Percentiles rank a stretch among this genome's conserved stretches.
Evolutionary conservation across 768 basidiomycete species (phyloP).

Genomic region (Amanita rimosa): DNA sequence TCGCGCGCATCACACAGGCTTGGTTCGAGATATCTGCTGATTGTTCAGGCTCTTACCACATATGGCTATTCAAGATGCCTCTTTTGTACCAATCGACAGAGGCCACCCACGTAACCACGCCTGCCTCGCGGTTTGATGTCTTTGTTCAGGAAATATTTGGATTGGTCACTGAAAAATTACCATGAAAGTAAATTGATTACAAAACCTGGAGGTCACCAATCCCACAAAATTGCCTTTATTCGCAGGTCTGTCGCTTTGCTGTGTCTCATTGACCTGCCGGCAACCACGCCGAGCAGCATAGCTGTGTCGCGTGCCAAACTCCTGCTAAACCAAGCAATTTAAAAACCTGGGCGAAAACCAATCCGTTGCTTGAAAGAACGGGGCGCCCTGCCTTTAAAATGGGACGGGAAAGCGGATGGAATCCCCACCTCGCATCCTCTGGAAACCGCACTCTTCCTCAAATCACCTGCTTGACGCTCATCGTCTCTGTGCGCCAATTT

Average conservation of each 20-base stretch:
- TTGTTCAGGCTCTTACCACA: neutral
- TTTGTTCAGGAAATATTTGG: neutral
- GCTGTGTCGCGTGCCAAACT: neutral
- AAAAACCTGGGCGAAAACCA: constrained; percentile 1
- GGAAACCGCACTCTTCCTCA: neutral
- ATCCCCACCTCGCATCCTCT: neutral
- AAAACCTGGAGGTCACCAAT: neutral
- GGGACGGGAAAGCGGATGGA: neutral
- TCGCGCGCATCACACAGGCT: neutral
- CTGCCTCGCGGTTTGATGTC: neutral
- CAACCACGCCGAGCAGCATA: neutral
- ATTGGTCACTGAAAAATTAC: constrained; percentile 2
- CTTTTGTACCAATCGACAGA: neutral
- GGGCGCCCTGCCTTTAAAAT: neutral
- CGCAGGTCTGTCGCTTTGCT: neutral
- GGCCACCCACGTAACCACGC: neutral
- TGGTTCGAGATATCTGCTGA: neutral
- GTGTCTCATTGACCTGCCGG: neutral
- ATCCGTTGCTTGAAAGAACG: neutral
- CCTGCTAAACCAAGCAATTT: neutral
- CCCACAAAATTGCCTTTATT: neutral
- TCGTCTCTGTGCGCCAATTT: neutral
- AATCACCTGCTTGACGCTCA: neutral
- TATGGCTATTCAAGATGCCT: neutral
- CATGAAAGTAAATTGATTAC: neutral